A percentile compares a stretch with the other conserved stretches of the same genome.
phyloP scores from a whole-genome alignment of 2,329 filamentous ascomycete genomes.

The Mollisia scopiformis region DNA sequence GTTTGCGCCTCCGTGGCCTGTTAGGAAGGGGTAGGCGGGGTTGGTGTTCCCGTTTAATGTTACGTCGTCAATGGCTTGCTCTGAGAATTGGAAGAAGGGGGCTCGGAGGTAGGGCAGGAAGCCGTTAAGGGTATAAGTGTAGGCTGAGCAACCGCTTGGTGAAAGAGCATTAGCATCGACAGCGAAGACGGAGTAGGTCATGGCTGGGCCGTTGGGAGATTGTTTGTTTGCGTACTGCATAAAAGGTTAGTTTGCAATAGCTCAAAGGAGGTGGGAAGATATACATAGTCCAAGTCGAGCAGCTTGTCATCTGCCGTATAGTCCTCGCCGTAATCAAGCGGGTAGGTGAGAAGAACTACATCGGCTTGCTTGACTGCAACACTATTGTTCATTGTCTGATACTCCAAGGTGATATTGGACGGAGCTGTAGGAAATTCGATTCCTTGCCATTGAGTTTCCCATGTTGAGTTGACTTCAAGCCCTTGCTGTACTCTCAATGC shows the following conservation, averaged over 20 bases:
- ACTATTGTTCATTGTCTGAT: conserved; percentile 66
- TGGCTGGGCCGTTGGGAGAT: conserved; percentile 68
- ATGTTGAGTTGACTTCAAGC: conserved; percentile 54
- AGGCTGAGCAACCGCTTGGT: conserved; percentile 68
- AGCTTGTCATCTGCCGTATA: conserved; percentile 50
- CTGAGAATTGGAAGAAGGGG: conserved; percentile 73
- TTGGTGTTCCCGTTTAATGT: conserved; percentile 54
- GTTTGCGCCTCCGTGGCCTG: conserved; percentile 70
- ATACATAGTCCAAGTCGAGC: conserved; percentile 62
- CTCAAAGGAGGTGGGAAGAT: background rate
- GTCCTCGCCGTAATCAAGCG: conserved; percentile 61
- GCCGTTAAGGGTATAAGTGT: conserved; percentile 67
- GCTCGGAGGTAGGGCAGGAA: conserved; percentile 65
- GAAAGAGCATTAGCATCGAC: conserved; percentile 68
- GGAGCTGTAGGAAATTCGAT: conserved; percentile 56
- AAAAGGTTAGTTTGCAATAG: too few relatives aligned
- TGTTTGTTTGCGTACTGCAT: conserved; percentile 66
- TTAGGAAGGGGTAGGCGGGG: conserved; percentile 61
- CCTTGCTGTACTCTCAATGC: conserved; percentile 25
- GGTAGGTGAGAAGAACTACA: conserved; percentile 67
- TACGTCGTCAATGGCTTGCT: conserved; percentile 66
- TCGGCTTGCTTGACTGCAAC: conserved; percentile 72
- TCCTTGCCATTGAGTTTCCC: conserved; percentile 56
- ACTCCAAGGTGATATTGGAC: conserved; percentile 66
- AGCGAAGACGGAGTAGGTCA: conserved; percentile 74